Percentiles rank a stretch among this genome's conserved stretches.
Conservation (phyloP, 192 early-diverging fungal species). For the Dimargaris cristalligena region DNA sequence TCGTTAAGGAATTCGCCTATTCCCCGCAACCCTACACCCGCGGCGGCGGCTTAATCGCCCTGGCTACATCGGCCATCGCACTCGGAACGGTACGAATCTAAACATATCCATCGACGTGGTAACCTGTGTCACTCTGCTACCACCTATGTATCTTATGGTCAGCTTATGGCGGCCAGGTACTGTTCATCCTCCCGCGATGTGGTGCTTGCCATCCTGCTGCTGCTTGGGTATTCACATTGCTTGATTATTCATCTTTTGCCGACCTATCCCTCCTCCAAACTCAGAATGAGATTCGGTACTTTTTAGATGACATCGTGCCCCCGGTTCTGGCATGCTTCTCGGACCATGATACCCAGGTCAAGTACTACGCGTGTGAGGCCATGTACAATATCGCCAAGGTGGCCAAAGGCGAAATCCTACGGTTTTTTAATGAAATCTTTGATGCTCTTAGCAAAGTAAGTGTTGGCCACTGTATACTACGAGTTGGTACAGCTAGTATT, state of each 20-base stretch:
- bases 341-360: conserved; percentile 81
- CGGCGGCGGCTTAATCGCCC: conserved; percentile 85
- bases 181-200: no score
- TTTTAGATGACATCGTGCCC: conserved; percentile 68
- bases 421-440: conserved; percentile 94
- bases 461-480: no score
- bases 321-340: conserved; percentile 85
- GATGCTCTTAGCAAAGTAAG: conserved; percentile 83
- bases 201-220: no score
- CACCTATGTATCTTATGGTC: no score
- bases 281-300: conserved; percentile 33
- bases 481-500: neutral
- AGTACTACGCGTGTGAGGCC: conserved; percentile 97
- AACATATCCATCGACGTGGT: no score
- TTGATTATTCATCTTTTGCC: no score
- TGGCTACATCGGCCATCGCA: conserved; percentile 78
- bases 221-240: no score
- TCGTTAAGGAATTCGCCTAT: conserved; percentile 80
- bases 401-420: conserved; percentile 67
- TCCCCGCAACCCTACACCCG: conserved; percentile 68
- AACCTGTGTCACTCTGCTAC: no score
- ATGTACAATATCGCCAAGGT: conserved; percentile 99
- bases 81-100: conserved; percentile 58
- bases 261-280: conserved; percentile 4
- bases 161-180: no score